Percentiles rank a stretch among this genome's conserved stretches.
phyloP scores from a whole-genome alignment of 495 filamentous ascomycete genomes.

The Letharia lupina region DNA sequence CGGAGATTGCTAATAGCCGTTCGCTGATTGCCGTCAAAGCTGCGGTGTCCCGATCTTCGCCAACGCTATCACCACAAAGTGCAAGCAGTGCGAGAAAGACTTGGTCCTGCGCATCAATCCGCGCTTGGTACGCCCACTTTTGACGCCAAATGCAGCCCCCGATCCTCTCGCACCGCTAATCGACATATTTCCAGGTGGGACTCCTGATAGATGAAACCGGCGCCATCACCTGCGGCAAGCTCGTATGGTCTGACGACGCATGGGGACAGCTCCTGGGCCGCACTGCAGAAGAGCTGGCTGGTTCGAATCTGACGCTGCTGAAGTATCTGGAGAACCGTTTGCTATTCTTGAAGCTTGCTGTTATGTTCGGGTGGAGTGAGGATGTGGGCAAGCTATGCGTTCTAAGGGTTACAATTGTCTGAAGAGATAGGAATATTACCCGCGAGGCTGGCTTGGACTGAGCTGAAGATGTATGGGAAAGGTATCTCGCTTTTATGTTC shows the following conservation, averaged over 20 bases:
- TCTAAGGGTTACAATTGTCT: conserved; percentile 17
- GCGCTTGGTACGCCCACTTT: conserved; percentile 14
- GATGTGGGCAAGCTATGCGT: conserved; percentile 24
- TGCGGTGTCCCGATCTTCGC: conserved; percentile 50
- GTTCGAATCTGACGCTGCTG: conserved; percentile 16
- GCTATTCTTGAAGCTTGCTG: conserved; percentile 24
- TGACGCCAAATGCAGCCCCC: neutral
- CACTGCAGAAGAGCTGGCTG: conserved; percentile 21
- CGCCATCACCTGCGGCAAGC: conserved; percentile 19
- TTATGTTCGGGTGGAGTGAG: conserved; percentile 25
- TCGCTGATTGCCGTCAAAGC: conserved; percentile 27
- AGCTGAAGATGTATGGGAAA: neutral
- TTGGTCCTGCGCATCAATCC: conserved; percentile 47
- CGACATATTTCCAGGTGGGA: conserved; percentile 16
- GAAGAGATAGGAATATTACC: neutral
- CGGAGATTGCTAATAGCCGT: neutral
- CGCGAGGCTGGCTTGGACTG: neutral
- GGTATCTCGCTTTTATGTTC: neutral
- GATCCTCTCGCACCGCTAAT: neutral
- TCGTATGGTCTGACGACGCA: conserved; percentile 27
- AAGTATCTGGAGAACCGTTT: conserved; percentile 26
- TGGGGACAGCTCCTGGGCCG: conserved; percentile 30
- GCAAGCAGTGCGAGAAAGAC: conserved; percentile 44
- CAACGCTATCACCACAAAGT: conserved; percentile 38
- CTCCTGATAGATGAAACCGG: conserved; percentile 27